A percentile compares a stretch with the other conserved stretches of the same genome.
These are phyloP conservation scores for Dalbergia cultrata DNA, from an alignment of 306 rosid species.

Conservation along the genomic window DNA sequence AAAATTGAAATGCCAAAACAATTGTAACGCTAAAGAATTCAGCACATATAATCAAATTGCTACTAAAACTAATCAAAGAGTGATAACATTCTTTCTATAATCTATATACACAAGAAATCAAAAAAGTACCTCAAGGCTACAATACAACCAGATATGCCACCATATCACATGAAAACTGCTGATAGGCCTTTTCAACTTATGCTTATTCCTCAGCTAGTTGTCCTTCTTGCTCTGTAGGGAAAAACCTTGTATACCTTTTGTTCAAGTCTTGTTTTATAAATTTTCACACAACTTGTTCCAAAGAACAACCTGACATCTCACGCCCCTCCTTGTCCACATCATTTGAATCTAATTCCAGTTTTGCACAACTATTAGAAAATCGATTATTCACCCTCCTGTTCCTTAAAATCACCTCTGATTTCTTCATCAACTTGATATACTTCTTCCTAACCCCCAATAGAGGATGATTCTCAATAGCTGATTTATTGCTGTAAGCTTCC, in stretches of 20 bases:
- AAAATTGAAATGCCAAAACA: background rate
- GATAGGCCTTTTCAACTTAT: background rate
- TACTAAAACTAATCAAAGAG: slow-evolving; percentile 12
- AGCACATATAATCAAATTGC: slow-evolving; percentile 10
- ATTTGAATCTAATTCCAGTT: slow-evolving; percentile 54
- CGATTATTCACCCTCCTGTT: slow-evolving; percentile 62
- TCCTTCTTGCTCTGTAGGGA: background rate
- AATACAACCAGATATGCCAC: background rate
- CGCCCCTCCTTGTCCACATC: slow-evolving; percentile 48
- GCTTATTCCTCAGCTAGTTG: background rate
- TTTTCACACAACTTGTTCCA: slow-evolving; percentile 34
- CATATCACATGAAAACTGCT: background rate
- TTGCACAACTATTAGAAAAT: slow-evolving; percentile 37
- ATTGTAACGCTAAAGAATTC: slow-evolving; percentile 3
- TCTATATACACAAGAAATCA: background rate
- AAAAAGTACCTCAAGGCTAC: slow-evolving; percentile 37
- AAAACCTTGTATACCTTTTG: background rate
- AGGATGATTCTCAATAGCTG: slow-evolving; percentile 75
- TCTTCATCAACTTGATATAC: slow-evolving; percentile 74
- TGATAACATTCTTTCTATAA: background rate
- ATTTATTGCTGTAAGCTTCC: slow-evolving; percentile 67
- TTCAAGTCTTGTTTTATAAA: background rate
- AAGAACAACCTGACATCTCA: slow-evolving; percentile 48
- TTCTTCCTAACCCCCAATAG: slow-evolving; percentile 71
- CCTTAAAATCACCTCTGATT: slow-evolving; percentile 65